phyloP scores from a whole-genome alignment of 225 moss, liverwort and hornwort genomes.

The Ulota crispa region DNA sequence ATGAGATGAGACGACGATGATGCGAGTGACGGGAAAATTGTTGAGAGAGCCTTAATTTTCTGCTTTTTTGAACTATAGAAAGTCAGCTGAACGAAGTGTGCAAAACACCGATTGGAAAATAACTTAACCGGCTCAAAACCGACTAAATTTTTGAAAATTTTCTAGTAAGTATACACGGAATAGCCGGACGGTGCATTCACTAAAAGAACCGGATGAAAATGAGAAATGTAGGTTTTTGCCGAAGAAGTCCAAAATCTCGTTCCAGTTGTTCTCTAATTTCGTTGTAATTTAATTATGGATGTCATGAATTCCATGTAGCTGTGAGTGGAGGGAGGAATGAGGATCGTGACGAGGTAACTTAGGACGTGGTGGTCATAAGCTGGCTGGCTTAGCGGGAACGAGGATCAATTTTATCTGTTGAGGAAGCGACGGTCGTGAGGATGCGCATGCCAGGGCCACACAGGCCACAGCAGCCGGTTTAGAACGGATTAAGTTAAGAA shows the following conservation, averaged over 20 bases:
- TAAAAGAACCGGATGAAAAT: no score
- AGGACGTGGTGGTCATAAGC: slow-evolving; percentile 26
- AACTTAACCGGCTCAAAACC: no score
- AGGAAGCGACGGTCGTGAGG: slow-evolving; percentile 22
- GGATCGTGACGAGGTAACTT: neutral
- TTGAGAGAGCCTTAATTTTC: neutral
- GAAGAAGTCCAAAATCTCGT: no score
- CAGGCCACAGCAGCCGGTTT: no score
- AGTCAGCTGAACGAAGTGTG: no score
- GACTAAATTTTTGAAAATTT: no score
- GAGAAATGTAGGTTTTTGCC: no score
- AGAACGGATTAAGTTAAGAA: no score
- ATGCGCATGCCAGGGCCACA: neutral
- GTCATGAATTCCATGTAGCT: slow-evolving; percentile 26
- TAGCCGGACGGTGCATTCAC: no score
- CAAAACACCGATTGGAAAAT: no score
- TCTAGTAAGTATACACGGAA: no score
- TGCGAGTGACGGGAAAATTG: slow-evolving; percentile 34
- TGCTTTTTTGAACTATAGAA: no score
- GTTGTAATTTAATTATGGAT: slow-evolving; percentile 3
- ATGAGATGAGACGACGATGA: neutral
- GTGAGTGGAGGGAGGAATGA: neutral
- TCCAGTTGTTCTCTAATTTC: neutral
- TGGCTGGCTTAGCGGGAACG: slow-evolving; percentile 3
- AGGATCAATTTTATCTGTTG: slow-evolving; percentile 12